Evolutionary conservation across 2,329 filamentous ascomycete genomes (phyloP), one percentile per base, ranked within the genome.

Genomic region (Fusarium euwallaceae): DNA sequence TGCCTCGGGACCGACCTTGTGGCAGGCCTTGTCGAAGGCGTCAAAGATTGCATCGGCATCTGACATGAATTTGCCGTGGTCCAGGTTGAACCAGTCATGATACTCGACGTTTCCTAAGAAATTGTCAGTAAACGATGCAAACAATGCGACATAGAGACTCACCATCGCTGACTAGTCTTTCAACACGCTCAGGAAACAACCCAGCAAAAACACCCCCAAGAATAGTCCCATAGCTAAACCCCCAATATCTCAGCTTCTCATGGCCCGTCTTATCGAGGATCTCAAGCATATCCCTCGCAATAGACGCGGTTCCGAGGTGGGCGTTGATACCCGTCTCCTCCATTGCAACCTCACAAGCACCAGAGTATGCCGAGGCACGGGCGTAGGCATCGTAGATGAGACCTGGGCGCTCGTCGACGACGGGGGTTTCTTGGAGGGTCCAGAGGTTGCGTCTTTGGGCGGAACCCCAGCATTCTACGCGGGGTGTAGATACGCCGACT

Each of bases 41-140:
- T 84, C 80, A 74, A 90, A 85, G 7, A 88, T 85, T 61, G 85
- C 83, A 77, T 92, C 89, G 16, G 87, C 86, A 74, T 91, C 87
- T n/a, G 82, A 82, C 8, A 89, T 76, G 61, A 88, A 88, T 70
- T 86, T 86, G 71, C 83, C 80, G 65, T 86, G 83, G 1, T 80
- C 79, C 12, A 86, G 83, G 32, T 83, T 81, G 66, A 84, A 86
- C 88, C 87, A 90, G 75, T 89, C 88, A 45, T 87, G 84, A 72
- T 90, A 88, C 72, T 88, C 86, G 16, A 87, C 86, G 59, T 88
- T 88, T 29, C 87, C 80, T 81, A 16, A 7, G 9, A 17, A 34
- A 27, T 5, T 62, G n/a, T 69, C n/a, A 71, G 55, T 55, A 10
- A 20, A 4, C n/a, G 8, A 24, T 2, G 5, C 24, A 12, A 7